A percentile compares a stretch with the other conserved stretches of the same genome.
These are phyloP conservation scores for Chrysopogon serrulatus DNA, from an alignment of 176 grass and related monocot genomes.

Conservation along the genomic window DNA sequence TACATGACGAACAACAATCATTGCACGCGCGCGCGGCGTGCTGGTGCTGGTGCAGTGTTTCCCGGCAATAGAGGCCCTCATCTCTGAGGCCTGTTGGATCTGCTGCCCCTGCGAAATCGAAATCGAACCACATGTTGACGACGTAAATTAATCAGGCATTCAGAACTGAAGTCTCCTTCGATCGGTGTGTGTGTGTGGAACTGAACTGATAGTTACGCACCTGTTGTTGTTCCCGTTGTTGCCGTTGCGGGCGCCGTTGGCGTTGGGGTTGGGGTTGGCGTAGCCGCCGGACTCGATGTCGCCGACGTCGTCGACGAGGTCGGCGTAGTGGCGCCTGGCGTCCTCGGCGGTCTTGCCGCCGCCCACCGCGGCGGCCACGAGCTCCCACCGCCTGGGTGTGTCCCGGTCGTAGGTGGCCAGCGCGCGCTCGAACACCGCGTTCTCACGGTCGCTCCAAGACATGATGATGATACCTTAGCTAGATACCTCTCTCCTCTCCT, in stretches of 20 bases:
- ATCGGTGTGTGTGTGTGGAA: too few species aligned
- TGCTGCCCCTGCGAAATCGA: too few species aligned
- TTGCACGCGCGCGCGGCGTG: too few species aligned
- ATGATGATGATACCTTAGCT: too few species aligned
- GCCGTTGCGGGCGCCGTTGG: neutral
- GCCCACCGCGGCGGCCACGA: constrained; percentile 48
- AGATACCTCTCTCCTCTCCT: too few species aligned
- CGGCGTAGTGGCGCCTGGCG: constrained; percentile 41
- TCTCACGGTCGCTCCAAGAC: constrained; percentile 45
- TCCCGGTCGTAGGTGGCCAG: constrained; percentile 43
- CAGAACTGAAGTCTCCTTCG: too few species aligned
- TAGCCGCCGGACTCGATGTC: constrained; percentile 28
- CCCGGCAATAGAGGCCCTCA: too few species aligned
- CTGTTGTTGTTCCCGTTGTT: neutral
- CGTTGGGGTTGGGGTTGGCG: neutral
- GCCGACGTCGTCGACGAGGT: constrained; percentile 30
- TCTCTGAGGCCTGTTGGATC: too few species aligned
- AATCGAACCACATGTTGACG: too few species aligned
- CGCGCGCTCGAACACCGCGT: constrained; percentile 58
- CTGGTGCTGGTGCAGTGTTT: too few species aligned
- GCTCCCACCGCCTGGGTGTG: constrained; percentile 44
- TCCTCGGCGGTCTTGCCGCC: constrained; percentile 64
- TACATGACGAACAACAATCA: neutral
- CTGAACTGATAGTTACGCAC: too few species aligned
- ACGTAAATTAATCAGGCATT: too few species aligned